phyloP scores from a whole-genome alignment of 768 basidiomycete species.

The Amylocystis lapponica region DNA sequence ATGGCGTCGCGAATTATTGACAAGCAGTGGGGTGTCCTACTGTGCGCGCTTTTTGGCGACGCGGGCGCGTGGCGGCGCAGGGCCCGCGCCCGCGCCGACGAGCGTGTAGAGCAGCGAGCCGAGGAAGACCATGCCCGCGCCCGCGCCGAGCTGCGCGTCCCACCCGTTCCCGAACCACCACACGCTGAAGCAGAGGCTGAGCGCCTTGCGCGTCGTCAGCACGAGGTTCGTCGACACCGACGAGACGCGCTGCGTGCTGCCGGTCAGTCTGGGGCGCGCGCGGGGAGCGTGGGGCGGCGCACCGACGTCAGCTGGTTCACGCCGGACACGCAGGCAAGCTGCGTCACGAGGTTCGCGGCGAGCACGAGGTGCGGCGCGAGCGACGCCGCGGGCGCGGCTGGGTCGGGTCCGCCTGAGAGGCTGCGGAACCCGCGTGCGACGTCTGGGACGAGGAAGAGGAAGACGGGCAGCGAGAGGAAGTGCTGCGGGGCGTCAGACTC shows the following conservation, averaged over 20 bases:
- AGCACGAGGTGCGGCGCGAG: slow-evolving; percentile 51
- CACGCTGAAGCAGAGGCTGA: slow-evolving; percentile 75
- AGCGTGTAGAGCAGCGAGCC: slow-evolving; percentile 55
- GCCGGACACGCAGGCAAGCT: slow-evolving; percentile 77
- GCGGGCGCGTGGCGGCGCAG: slow-evolving; percentile 4
- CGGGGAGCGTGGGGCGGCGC: slow-evolving; percentile 20
- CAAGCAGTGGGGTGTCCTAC: too few relatives aligned
- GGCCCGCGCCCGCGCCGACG: slow-evolving; percentile 17
- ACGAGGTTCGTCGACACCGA: slow-evolving; percentile 80
- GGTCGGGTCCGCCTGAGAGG: slow-evolving; percentile 31
- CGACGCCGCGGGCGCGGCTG: slow-evolving; percentile 1
- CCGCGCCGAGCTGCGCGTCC: slow-evolving; percentile 57
- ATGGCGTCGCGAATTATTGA: too few relatives aligned
- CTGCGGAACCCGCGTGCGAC: slow-evolving; percentile 51
- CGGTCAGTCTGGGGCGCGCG: not conserved
- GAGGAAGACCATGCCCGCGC: slow-evolving; percentile 69
- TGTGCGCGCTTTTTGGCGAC: too few relatives aligned
- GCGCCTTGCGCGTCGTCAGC: slow-evolving; percentile 73
- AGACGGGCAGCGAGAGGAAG: slow-evolving; percentile 70
- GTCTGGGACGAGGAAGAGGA: slow-evolving; percentile 54
- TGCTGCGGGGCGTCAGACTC: slow-evolving; percentile 42
- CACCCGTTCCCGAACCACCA: slow-evolving; percentile 80
- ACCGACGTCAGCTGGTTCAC: slow-evolving; percentile 81
- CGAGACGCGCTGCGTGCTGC: slow-evolving; percentile 54
- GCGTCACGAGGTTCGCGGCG: slow-evolving; percentile 59